A percentile compares a stretch with the other conserved stretches of the same genome.
Conservation (phyloP, 2,329 filamentous ascomycete genomes). For the Dactylellina leptospora region DNA sequence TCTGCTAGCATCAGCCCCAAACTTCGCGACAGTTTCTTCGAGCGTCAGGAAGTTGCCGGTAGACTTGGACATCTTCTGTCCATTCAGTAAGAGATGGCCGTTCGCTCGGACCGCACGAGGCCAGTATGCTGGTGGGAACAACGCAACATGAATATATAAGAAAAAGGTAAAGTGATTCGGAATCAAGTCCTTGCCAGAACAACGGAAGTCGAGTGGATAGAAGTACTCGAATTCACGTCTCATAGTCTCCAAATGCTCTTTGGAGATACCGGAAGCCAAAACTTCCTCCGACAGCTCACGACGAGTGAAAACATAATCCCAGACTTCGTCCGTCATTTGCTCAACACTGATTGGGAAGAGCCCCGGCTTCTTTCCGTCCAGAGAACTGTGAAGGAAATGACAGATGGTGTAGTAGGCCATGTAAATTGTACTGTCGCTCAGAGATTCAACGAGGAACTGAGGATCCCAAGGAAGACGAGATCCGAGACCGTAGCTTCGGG, state of each 20-base stretch:
- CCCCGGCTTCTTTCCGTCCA: slow-evolving; percentile 80
- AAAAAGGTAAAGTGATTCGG: slow-evolving; percentile 95
- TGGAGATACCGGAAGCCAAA: slow-evolving; percentile 74
- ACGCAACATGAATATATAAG: slow-evolving; percentile 89
- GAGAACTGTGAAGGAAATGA: slow-evolving; percentile 78
- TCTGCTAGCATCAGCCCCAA: slow-evolving; percentile 89
- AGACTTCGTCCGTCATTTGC: slow-evolving; percentile 93
- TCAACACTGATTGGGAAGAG: slow-evolving; percentile 75
- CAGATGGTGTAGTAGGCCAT: slow-evolving; percentile 79
- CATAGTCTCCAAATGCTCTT: slow-evolving; percentile 79
- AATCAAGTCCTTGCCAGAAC: slow-evolving; percentile 91
- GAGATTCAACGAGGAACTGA: slow-evolving; percentile 87
- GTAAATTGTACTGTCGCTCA: slow-evolving; percentile 93
- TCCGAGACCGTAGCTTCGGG: slow-evolving; percentile 87
- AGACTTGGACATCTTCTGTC: slow-evolving; percentile 98
- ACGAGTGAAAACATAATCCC: slow-evolving; percentile 92
- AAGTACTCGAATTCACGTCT: slow-evolving; percentile 95
- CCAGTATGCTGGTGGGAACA: slow-evolving; percentile 90
- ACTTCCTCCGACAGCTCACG: slow-evolving; percentile 74
- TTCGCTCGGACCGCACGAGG: slow-evolving; percentile 85
- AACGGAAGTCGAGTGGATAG: slow-evolving; percentile 88
- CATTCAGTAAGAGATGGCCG: slow-evolving; percentile 91
- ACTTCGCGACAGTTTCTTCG: slow-evolving; percentile 84
- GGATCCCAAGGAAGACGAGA: slow-evolving; percentile 95
- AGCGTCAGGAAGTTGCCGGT: slow-evolving; percentile 97